These are phyloP conservation scores for Heliosperma pusillum DNA, from an alignment of 148 eudicot genomes.

Conservation along the genomic window DNA sequence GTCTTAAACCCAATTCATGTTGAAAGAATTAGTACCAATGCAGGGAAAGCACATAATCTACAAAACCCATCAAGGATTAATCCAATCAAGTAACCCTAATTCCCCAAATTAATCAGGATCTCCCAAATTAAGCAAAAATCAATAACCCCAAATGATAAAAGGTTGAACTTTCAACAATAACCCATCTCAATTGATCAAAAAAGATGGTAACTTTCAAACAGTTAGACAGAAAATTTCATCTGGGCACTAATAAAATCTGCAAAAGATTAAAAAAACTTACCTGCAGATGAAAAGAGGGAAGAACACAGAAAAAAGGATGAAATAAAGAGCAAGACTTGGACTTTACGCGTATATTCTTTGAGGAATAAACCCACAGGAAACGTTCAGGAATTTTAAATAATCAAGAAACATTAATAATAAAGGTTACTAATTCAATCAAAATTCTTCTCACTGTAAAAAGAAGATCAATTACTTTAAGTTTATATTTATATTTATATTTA, in stretches of 20 bases:
- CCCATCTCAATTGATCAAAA: background rate
- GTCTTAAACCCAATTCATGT: slow-evolving; percentile 1
- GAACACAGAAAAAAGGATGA: background rate
- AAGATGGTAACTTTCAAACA: background rate
- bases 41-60: background rate
- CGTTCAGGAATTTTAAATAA: background rate
- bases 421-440: no score
- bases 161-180: background rate
- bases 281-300: background rate
- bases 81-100: background rate
- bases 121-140: background rate
- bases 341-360: slow-evolving; percentile 18
- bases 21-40: background rate
- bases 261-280: slow-evolving; percentile 3
- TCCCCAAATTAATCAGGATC: background rate
- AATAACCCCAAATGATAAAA: slow-evolving; percentile 11
- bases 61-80: slow-evolving; percentile 2
- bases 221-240: background rate
- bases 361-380: slow-evolving; percentile 23
- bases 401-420: no score
- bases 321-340: slow-evolving; percentile 7
- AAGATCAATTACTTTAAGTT: no score
- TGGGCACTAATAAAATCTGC: background rate
- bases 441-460: no score
- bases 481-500: no score